Evolutionary conservation across 1,139 yeast genomes (phyloP).

Genomic region (Suhomyces bokatorum): DNA sequence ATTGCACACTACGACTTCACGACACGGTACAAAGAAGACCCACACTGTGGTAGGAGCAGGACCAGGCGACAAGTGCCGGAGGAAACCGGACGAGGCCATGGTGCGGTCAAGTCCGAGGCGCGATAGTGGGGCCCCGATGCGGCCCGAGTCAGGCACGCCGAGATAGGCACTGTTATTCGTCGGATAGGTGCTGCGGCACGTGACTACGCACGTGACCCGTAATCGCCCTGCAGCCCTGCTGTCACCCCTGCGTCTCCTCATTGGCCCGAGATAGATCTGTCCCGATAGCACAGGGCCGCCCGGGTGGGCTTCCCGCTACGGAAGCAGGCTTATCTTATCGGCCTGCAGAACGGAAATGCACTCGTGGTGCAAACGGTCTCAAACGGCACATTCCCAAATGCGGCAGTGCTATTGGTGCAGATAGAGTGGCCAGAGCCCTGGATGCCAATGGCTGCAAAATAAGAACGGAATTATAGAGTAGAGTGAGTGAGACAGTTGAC

Average conservation of each 20-base stretch:
- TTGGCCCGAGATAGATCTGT: neutral
- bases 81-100: neutral
- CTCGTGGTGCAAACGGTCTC: too few species aligned
- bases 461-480: too few species aligned
- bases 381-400: too few species aligned
- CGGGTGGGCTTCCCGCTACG: neutral
- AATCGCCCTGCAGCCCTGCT: neutral
- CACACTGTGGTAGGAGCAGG: too few species aligned
- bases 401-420: too few species aligned
- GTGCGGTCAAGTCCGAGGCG: neutral
- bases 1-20: neutral
- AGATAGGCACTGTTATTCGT: constrained; percentile 1
- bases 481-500: too few species aligned
- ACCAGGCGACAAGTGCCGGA: too few species aligned
- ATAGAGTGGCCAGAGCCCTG: too few species aligned
- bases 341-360: neutral
- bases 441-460: neutral
- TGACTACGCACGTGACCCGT: neutral
- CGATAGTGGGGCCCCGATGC: constrained; percentile 12
- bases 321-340: neutral
- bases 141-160: constrained; percentile 13
- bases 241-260: neutral
- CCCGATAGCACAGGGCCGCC: neutral
- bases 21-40: too few species aligned
- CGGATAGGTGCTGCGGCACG: neutral